These are phyloP conservation scores for Lachnellula suecica DNA, from an alignment of 2,329 filamentous ascomycete species.

Conservation along the genomic window DNA sequence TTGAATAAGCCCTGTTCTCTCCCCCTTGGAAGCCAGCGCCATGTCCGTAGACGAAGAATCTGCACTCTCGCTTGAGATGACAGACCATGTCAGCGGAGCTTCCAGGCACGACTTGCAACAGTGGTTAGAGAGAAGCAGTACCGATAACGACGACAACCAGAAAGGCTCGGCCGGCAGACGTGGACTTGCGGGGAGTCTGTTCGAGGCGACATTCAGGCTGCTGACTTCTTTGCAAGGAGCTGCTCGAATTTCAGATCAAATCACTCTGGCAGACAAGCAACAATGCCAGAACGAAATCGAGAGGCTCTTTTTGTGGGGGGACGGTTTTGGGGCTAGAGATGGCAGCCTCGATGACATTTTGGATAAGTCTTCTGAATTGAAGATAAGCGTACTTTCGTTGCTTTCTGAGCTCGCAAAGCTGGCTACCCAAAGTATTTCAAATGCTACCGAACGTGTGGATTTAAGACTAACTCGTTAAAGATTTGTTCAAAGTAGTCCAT, in stretches of 20 bases:
- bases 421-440: background rate
- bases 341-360: background rate
- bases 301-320: background rate
- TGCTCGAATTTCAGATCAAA: background rate
- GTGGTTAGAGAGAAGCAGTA: background rate
- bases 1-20: too few species aligned
- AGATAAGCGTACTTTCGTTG: background rate
- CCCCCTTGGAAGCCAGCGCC: too few species aligned
- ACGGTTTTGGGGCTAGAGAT: background rate
- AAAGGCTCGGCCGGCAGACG: background rate
- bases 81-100: too few species aligned
- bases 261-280: background rate
- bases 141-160: background rate
- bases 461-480: too few species aligned
- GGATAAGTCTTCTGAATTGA: background rate
- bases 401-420: background rate
- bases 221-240: background rate
- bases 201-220: background rate
- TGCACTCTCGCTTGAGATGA: too few species aligned
- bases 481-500: too few species aligned
- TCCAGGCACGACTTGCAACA: background rate
- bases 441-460: too few species aligned
- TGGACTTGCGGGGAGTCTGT: background rate
- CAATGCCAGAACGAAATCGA: background rate
- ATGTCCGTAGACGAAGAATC: too few species aligned